Percentiles rank a stretch among this genome's conserved stretches.
These are phyloP conservation scores for Lecanoromycetidae sp. DNA, from an alignment of 2,329 filamentous ascomycete species.

Conservation along the genomic window DNA sequence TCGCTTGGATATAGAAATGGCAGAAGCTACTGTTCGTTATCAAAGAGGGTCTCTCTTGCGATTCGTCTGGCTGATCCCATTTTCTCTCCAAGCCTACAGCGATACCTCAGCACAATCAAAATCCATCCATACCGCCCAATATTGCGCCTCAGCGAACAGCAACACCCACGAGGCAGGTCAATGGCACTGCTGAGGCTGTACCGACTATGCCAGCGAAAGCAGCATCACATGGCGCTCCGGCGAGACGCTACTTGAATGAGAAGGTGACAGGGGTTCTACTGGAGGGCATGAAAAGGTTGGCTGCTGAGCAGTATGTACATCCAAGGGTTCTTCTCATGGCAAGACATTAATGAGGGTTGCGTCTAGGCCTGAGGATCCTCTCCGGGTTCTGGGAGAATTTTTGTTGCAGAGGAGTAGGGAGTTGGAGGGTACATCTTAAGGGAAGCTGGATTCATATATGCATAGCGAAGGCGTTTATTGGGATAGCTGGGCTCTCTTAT, in stretches of 20 bases:
- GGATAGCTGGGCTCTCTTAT: background rate
- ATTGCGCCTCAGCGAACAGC: conserved; percentile 14
- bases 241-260: conserved; percentile 58
- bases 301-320: conserved; percentile 55
- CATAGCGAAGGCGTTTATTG: conserved; percentile 12
- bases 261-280: conserved; percentile 57
- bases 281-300: conserved; percentile 63
- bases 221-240: conserved; percentile 53
- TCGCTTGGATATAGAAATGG: conserved; percentile 18
- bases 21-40: conserved; percentile 11
- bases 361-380: conserved; percentile 51
- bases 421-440: conserved; percentile 33
- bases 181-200: conserved; percentile 20
- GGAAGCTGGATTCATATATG: background rate
- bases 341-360: background rate
- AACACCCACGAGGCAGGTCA: conserved; percentile 17
- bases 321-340: background rate
- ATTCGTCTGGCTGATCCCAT: no score
- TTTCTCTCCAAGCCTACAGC: background rate
- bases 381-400: conserved; percentile 58
- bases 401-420: conserved; percentile 57
- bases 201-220: conserved; percentile 49
- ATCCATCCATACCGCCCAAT: conserved; percentile 1
- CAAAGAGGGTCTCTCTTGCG: background rate
- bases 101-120: background rate